Percentiles rank a stretch among this genome's conserved stretches.
Conservation (phyloP, 805 yeast genomes). For the Pichia californica region DNA sequence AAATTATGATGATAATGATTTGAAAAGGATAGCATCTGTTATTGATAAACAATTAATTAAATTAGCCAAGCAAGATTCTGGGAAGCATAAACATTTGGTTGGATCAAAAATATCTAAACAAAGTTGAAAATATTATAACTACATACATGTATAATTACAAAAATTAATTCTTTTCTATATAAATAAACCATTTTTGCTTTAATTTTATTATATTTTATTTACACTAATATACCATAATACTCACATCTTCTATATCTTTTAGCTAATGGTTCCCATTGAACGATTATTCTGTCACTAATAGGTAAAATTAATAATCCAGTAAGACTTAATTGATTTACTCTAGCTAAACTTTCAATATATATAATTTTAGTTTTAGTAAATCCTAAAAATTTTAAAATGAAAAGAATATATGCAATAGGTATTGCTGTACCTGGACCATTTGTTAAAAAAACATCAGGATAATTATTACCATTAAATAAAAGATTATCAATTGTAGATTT, state of each 20-base stretch:
- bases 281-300: conserved; percentile 69
- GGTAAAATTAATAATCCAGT: conserved; percentile 71
- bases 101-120: neutral
- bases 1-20: conserved; percentile 38
- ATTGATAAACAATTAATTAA: conserved; percentile 49
- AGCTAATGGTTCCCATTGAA: conserved; percentile 77
- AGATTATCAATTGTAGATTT: conserved; percentile 16
- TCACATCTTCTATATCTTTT: conserved; percentile 52
- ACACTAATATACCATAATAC: conserved; percentile 73
- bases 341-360: conserved; percentile 81
- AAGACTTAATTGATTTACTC: conserved; percentile 68
- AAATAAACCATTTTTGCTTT: too few species aligned
- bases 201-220: neutral
- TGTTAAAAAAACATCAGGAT: conserved; percentile 32
- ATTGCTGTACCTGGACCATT: conserved; percentile 87
- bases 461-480: neutral
- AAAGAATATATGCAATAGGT: conserved; percentile 55
- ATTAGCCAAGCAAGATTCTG: conserved; percentile 37
- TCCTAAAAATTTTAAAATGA: conserved; percentile 43
- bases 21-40: conserved; percentile 41
- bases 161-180: neutral
- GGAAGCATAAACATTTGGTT: too few species aligned
- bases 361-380: conserved; percentile 49
- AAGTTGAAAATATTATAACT: too few species aligned
- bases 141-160: too few species aligned